Conservation (phyloP, 352 stramenopile species). For the Peronospora belbahrii region DNA sequence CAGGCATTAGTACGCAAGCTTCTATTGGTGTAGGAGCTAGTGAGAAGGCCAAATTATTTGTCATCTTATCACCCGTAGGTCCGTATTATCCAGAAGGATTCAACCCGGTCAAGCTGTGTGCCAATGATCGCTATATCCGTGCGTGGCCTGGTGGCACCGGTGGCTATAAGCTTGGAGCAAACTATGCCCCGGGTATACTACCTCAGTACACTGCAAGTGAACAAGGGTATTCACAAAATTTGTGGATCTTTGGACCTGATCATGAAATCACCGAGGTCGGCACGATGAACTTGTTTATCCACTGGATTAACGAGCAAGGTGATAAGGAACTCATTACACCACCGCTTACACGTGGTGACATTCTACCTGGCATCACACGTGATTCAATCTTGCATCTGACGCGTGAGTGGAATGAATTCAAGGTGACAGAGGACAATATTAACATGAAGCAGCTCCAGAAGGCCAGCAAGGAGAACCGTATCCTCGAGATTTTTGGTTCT, state of each 20-base stretch:
- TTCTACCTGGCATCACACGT: constrained; percentile 95
- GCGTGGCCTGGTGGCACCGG: constrained; percentile 95
- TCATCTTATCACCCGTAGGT: constrained; percentile 94
- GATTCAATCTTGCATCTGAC: constrained; percentile 92
- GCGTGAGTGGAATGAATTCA: constrained; percentile 88
- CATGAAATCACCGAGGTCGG: constrained; percentile 86
- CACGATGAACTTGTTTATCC: constrained; percentile 98
- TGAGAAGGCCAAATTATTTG: constrained; percentile 88
- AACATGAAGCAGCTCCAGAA: constrained; percentile 93
- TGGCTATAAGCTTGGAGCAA: constrained; percentile 90
- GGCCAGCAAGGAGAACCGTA: constrained; percentile 81
- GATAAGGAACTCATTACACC: constrained; percentile 93
- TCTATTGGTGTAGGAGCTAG: constrained; percentile 88
- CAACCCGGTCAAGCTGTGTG: constrained; percentile 86
- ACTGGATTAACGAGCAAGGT: constrained; percentile 89
- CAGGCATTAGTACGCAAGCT: constrained; percentile 88
- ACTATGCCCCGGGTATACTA: constrained; percentile 89
- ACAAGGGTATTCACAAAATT: constrained; percentile 85
- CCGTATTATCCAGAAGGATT: constrained; percentile 96
- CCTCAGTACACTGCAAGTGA: constrained; percentile 82
- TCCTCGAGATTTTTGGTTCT: constrained; percentile 94
- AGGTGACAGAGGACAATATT: constrained; percentile 91
- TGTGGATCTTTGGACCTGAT: constrained; percentile 95
- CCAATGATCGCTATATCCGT: constrained; percentile 90
- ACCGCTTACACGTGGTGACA: constrained; percentile 91